A percentile compares a stretch with the other conserved stretches of the same genome.
Conservation (phyloP, 768 basidiomycete species). For the Grammothele lineata region DNA sequence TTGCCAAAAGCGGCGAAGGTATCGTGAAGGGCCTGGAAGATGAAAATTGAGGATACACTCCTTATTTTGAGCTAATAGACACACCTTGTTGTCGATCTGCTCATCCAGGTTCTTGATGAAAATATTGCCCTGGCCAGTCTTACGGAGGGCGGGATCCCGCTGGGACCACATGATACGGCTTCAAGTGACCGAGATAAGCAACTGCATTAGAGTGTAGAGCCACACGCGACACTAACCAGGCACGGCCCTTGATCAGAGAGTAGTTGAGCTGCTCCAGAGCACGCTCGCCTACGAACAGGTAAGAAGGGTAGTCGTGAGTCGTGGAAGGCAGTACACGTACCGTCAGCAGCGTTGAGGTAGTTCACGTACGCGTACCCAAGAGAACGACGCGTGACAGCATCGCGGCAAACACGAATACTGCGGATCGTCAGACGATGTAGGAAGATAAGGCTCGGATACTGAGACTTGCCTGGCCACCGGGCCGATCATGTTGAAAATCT, state of each 20-base stretch:
- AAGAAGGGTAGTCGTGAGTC: too few relatives aligned
- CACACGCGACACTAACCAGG: conserved; percentile 61
- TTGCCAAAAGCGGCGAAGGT: conserved; percentile 99
- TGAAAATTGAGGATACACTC: too few relatives aligned
- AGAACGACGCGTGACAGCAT: conserved; percentile 98
- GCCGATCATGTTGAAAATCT: conserved; percentile 99
- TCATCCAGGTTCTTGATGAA: conserved; percentile 99
- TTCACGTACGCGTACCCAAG: conserved; percentile 99
- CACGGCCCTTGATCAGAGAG: conserved; percentile 95
- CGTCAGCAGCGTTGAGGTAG: conserved; percentile 93
- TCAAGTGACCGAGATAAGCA: conserved; percentile 2
- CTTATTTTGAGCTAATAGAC: conserved; percentile 2
- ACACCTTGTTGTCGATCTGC: conserved; percentile 95
- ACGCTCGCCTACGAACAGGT: conserved; percentile 73
- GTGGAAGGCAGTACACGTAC: too few relatives aligned
- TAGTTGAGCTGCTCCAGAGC: conserved; percentile 99
- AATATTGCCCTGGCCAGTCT: conserved; percentile 99
- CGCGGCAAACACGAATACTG: conserved; percentile 98
- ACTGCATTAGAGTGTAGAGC: neutral
- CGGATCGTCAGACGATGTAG: conserved; percentile 3
- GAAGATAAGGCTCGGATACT: conserved; percentile 3
- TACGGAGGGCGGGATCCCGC: conserved; percentile 98
- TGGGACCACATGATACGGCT: conserved; percentile 99
- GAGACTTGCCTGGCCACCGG: conserved; percentile 85
- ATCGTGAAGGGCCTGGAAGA: conserved; percentile 86